These are phyloP conservation scores for Ailanthus altissimus DNA, from an alignment of 345 rosid species.

Conservation along the genomic window DNA sequence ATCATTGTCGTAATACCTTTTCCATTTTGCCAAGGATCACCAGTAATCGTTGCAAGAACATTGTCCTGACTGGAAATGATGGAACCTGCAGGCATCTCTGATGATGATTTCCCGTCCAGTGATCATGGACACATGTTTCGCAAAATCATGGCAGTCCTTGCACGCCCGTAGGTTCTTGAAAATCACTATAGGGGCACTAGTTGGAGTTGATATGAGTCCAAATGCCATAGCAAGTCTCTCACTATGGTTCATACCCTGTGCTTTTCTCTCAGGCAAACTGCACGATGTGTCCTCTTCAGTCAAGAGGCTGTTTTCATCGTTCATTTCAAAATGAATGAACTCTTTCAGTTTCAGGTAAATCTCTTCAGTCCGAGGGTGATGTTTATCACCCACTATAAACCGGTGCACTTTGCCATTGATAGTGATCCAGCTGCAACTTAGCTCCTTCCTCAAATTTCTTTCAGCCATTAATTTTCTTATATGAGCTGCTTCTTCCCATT, in stretches of 20 bases:
- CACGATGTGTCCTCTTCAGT: slow-evolving; percentile 42
- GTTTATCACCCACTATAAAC: slow-evolving; percentile 70
- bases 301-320: slow-evolving; percentile 26
- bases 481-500: slow-evolving; percentile 69
- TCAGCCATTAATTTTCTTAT: slow-evolving; percentile 63
- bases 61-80: slow-evolving; percentile 60
- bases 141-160: slow-evolving; percentile 74
- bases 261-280: slow-evolving; percentile 52
- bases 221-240: slow-evolving; percentile 80
- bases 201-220: slow-evolving; percentile 55
- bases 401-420: slow-evolving; percentile 63
- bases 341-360: slow-evolving; percentile 62
- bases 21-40: slow-evolving; percentile 33
- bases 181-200: slow-evolving; percentile 46
- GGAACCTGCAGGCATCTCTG: slow-evolving; percentile 70
- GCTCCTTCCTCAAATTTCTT: slow-evolving; percentile 61
- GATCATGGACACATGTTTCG: slow-evolving; percentile 57
- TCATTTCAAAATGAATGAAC: slow-evolving; percentile 25
- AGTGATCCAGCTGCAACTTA: slow-evolving; percentile 75
- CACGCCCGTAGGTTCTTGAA: slow-evolving; percentile 81
- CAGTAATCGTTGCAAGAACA: slow-evolving; percentile 82
- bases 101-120: slow-evolving; percentile 52
- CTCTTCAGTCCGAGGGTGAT: slow-evolving; percentile 59
- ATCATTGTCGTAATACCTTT: background rate
- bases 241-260: slow-evolving; percentile 64